Base-by-base conservation (phyloP, 2,329 filamentous ascomycete species). In the Pseudogymnoascus sp. region DNA sequence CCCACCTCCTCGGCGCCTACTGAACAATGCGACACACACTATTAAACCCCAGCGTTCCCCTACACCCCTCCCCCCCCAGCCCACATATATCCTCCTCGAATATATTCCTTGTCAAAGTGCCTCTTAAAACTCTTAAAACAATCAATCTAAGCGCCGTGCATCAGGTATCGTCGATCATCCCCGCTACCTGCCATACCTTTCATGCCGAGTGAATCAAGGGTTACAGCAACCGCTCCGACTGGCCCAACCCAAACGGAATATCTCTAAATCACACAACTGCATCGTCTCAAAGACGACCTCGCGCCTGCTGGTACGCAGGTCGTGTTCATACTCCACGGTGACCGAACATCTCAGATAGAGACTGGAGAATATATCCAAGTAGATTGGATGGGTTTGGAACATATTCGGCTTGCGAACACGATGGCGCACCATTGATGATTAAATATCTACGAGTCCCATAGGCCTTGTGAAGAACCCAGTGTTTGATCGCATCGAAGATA, bases 101-200 rank as follows among this genome's bases (percentile, higher is more conserved):
- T 56, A 56, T 56, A 56, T 56, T 31, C 46, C 46, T 56, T 56
- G 46, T 56, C 46, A 2, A 23, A 56, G 46, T 56, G n/a, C 46
- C 46, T 56, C 46, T 56, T 56, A 43, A 43, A 43, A 23, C 40
- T 43, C 40, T 43, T 43, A 56, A 56, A 56, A 56, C 46, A 56
- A 18, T 56, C 46, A 56, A 7, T 56, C n/a, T 56, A 56, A 56
- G 46, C 46, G 46, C 46, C 25, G 46, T 56, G 46, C 46, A 34
- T 56, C 46, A 56, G 46, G 46, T 56, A 56, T 56, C 46, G 46
- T 18, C 25, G 25, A 56, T 56, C 46, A 56, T 8, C 46, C 40
- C 46, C 46, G n/a, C 46, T 56, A 56, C 46, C 46, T 28, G 46
- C 46, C 46, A 18, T 56, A 31, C 25, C 34, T 56, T 56, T 56